Conservation (phyloP, 2,329 filamentous ascomycete genomes). For the Ascochyta rabiei region DNA sequence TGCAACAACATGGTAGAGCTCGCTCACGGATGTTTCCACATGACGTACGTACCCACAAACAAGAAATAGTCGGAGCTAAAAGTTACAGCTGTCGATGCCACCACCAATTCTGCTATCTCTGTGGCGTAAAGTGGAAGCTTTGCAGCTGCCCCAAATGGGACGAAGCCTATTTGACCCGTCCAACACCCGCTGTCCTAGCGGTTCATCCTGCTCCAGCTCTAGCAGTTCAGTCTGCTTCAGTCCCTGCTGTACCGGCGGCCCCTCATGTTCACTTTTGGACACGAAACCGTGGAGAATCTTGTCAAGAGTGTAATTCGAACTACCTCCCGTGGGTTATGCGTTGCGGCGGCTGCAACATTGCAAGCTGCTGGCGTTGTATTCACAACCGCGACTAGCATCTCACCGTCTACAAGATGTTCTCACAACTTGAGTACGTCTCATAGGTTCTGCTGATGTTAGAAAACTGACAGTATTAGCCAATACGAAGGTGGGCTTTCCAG, state of each 20-base stretch:
- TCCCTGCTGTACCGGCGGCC: background rate
- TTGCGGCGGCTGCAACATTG: background rate
- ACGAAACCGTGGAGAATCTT: background rate
- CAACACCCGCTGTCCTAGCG: background rate
- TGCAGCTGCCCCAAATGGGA: slow-evolving; percentile 18
- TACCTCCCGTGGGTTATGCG: background rate
- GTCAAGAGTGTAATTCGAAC: background rate
- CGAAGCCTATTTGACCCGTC: slow-evolving; percentile 14
- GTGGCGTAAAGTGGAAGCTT: slow-evolving; percentile 22
- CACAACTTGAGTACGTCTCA: no score
- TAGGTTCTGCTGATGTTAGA: no score
- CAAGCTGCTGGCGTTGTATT: slow-evolving; percentile 19
- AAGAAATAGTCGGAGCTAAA: background rate
- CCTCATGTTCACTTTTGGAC: background rate
- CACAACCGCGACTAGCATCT: background rate
- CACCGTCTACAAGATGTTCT: no score
- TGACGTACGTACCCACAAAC: slow-evolving; percentile 8
- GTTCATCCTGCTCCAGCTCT: background rate
- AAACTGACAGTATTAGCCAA: no score
- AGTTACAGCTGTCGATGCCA: slow-evolving; percentile 18
- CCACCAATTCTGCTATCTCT: slow-evolving; percentile 29
- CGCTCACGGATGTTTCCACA: slow-evolving; percentile 22
- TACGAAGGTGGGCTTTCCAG: no score
- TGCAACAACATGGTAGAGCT: slow-evolving; percentile 30
- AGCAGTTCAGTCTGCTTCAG: background rate